A percentile compares a stretch with the other conserved stretches of the same genome.
phyloP scores from a whole-genome alignment of 2,329 filamentous ascomycete genomes.

The Paracorniculantispora psalliotae region DNA sequence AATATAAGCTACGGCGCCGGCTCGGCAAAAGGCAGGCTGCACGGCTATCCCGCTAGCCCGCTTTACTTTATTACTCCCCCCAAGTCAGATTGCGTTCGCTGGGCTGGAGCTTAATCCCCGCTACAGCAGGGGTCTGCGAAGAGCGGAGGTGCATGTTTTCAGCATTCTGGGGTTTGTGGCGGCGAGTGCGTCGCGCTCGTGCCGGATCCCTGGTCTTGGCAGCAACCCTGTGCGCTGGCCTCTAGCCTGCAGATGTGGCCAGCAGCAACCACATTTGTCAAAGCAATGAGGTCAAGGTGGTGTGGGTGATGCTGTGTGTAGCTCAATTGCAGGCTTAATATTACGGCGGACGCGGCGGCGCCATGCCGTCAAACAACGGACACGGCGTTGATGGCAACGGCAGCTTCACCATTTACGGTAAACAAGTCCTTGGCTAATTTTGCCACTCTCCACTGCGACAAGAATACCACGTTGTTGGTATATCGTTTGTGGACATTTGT shows the following conservation, averaged over 20 bases:
- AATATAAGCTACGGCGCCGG: conserved; percentile 9
- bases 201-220: conserved; percentile 13
- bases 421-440: not conserved
- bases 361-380: not conserved
- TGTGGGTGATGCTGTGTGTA: conserved; percentile 8
- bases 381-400: not conserved
- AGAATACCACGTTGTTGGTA: not conserved
- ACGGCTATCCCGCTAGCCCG: conserved; percentile 7
- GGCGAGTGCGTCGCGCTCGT: not conserved
- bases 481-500: not conserved
- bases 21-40: conserved; percentile 8
- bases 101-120: conserved; percentile 8
- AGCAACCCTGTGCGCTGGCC: conserved; percentile 11
- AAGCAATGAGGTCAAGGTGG: not conserved
- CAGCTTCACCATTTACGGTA: not conserved
- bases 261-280: not conserved
- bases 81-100: conserved; percentile 11
- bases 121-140: not conserved
- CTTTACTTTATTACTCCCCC: not conserved
- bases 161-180: conserved; percentile 12
- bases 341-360: not conserved
- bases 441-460: not conserved
- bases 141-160: not conserved
- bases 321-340: not conserved
- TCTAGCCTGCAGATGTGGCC: not conserved